phyloP scores from a whole-genome alignment of 2,329 filamentous ascomycete genomes.

The Fonsecaea erecta region DNA sequence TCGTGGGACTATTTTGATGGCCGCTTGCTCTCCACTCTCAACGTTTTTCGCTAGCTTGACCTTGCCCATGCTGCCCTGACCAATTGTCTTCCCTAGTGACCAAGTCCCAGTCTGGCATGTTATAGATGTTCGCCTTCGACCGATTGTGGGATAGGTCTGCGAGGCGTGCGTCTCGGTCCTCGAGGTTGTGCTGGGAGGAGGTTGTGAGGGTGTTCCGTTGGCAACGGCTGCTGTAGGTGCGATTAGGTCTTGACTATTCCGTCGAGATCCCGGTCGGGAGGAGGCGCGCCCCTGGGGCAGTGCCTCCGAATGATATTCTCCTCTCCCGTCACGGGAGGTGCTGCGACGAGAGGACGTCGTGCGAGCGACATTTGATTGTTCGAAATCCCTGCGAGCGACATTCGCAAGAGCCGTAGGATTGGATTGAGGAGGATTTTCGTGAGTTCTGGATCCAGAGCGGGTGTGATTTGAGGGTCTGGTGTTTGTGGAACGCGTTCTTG shows the following conservation, averaged over 20 bases:
- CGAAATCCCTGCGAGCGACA: slow-evolving; percentile 71
- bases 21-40: slow-evolving; percentile 91
- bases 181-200: slow-evolving; percentile 50
- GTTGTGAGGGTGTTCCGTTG: slow-evolving; percentile 57
- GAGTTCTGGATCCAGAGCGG: slow-evolving; percentile 46
- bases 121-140: slow-evolving; percentile 75
- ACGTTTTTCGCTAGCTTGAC: slow-evolving; percentile 93
- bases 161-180: slow-evolving; percentile 55
- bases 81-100: slow-evolving; percentile 95
- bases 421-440: slow-evolving; percentile 49
- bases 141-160: slow-evolving; percentile 47
- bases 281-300: slow-evolving; percentile 52
- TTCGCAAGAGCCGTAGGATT: slow-evolving; percentile 56
- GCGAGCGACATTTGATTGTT: slow-evolving; percentile 69
- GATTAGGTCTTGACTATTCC: slow-evolving; percentile 52
- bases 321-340: slow-evolving; percentile 63
- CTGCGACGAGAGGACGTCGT: slow-evolving; percentile 63
- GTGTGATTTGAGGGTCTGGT: slow-evolving; percentile 47
- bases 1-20: slow-evolving; percentile 94
- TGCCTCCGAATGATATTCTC: slow-evolving; percentile 60
- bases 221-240: slow-evolving; percentile 56
- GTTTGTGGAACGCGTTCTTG: slow-evolving; percentile 53
- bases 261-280: slow-evolving; percentile 48
- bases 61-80: slow-evolving; percentile 97
- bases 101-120: slow-evolving; percentile 89